phyloP scores from a whole-genome alignment of 2,329 filamentous ascomycete species.

The Coniochaeta sp. region DNA sequence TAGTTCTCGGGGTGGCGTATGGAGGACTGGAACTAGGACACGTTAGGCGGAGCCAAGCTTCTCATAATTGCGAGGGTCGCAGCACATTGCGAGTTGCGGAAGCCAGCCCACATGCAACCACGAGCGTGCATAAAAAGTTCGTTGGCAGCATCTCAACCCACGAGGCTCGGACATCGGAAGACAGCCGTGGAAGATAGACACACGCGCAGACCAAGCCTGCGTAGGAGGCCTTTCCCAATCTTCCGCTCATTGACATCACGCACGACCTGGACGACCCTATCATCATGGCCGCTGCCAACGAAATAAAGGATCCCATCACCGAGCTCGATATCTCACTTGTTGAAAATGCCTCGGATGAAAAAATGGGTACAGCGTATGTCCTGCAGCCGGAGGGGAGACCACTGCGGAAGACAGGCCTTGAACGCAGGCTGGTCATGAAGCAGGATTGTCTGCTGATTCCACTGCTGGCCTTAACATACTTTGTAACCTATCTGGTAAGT shows the following conservation, averaged over 20 bases:
- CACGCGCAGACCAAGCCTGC: too few species aligned
- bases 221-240: too few species aligned
- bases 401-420: not conserved
- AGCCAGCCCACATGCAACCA: not conserved
- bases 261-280: not conserved
- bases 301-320: not conserved
- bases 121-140: not conserved
- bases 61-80: not conserved
- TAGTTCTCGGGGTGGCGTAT: not conserved
- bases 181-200: not conserved
- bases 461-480: not conserved
- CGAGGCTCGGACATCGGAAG: not conserved
- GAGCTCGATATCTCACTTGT: not conserved
- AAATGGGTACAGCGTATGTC: not conserved
- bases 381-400: not conserved
- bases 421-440: not conserved
- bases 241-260: not conserved
- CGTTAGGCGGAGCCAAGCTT: not conserved
- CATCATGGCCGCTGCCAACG: not conserved
- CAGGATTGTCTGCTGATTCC: not conserved
- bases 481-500: not conserved
- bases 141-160: not conserved
- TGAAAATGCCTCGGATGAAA: not conserved
- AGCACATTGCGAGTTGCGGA: not conserved
- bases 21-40: not conserved